Conservation (phyloP, 2,329 filamentous ascomycete species). For the Cordyceps fumosorosea region DNA sequence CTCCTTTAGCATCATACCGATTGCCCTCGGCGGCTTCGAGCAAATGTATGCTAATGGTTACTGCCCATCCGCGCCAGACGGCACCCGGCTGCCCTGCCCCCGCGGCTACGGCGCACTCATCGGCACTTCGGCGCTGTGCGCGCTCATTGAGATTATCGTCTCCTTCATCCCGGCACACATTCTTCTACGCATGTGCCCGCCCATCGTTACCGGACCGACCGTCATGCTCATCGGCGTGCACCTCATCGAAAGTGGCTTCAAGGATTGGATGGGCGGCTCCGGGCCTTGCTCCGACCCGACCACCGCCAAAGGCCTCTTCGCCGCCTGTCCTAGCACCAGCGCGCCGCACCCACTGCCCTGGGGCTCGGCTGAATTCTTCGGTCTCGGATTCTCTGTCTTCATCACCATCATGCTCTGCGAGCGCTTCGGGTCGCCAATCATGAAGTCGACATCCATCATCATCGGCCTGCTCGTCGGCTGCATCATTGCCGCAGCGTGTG, state of each 20-base stretch:
- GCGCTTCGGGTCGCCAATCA: constrained; percentile 73
- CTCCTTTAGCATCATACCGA: constrained; percentile 69
- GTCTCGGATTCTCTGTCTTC: constrained; percentile 74
- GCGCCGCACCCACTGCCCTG: constrained; percentile 69
- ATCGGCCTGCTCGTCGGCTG: constrained; percentile 69
- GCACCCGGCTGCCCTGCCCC: constrained; percentile 65
- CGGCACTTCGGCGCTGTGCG: constrained; percentile 60
- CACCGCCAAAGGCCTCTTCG: constrained; percentile 47
- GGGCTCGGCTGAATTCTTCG: constrained; percentile 74
- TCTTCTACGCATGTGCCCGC: constrained; percentile 69
- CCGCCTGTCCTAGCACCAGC: constrained; percentile 57
- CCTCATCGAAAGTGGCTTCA: constrained; percentile 64
- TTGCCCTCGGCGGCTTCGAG: constrained; percentile 62
- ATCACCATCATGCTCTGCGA: constrained; percentile 74
- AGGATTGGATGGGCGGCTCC: constrained; percentile 71
- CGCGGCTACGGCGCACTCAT: constrained; percentile 67
- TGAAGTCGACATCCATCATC: constrained; percentile 74
- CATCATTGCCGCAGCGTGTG: constrained; percentile 69
- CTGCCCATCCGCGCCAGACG: constrained; percentile 52
- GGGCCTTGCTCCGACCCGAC: constrained; percentile 48
- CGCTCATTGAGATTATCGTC: constrained; percentile 64
- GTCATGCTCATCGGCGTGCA: constrained; percentile 66
- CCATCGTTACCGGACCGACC: constrained; percentile 69
- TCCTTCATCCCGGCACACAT: constrained; percentile 65
- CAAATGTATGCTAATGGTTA: constrained; percentile 76